phyloP scores from a whole-genome alignment of 2,329 filamentous ascomycete genomes.

The Fusarium sp. region DNA sequence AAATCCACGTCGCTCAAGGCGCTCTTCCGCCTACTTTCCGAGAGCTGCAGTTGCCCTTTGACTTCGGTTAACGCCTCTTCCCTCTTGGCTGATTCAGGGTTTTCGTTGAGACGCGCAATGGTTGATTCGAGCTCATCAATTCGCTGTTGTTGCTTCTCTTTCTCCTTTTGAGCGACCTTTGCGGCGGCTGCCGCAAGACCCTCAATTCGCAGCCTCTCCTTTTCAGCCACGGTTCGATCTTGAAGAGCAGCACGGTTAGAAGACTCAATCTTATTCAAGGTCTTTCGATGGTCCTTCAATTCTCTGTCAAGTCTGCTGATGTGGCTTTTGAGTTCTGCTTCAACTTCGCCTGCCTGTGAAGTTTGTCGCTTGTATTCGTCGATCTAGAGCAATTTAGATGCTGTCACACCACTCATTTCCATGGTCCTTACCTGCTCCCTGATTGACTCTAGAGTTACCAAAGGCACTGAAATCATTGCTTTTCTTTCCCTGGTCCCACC shows the following conservation, averaged over 20 bases:
- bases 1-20: conserved; percentile 67
- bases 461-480: conserved; percentile 45
- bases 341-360: conserved; percentile 44
- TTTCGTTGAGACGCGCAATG: conserved; percentile 46
- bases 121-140: conserved; percentile 53
- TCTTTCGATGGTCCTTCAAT: conserved; percentile 59
- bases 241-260: conserved; percentile 62
- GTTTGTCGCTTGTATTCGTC: conserved; percentile 47
- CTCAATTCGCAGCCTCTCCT: conserved; percentile 57
- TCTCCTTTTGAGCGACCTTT: conserved; percentile 48
- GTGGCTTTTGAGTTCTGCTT: conserved; percentile 54
- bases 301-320: conserved; percentile 59
- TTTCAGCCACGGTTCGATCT: conserved; percentile 62
- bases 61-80: conserved; percentile 53
- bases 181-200: conserved; percentile 45
- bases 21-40: conserved; percentile 56
- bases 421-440: conserved; percentile 51
- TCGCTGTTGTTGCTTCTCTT: conserved; percentile 53
- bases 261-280: conserved; percentile 58
- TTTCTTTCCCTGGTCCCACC: conserved; percentile 28
- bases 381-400: conserved; percentile 43
- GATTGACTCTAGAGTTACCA: conserved; percentile 54
- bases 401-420: not conserved
- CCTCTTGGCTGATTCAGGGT: conserved; percentile 34
- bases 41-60: conserved; percentile 53